phyloP scores from a whole-genome alignment of 2,329 filamentous ascomycete species.

The Zymoseptoria ardabiliae region DNA sequence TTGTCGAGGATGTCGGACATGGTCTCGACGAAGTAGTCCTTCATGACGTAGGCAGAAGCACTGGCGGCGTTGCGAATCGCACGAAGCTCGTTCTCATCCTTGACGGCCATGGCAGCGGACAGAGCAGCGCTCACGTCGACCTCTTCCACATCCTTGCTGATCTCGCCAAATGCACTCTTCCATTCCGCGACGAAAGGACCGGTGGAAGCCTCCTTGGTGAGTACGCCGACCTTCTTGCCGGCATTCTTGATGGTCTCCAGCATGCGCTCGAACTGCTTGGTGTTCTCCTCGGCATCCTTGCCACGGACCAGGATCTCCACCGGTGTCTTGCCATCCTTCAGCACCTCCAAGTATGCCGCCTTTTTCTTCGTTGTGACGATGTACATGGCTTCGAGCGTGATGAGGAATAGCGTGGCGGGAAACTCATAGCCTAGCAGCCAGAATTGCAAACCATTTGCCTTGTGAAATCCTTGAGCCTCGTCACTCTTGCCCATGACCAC shows the following conservation, averaged over 20 bases:
- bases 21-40: slow-evolving; percentile 93
- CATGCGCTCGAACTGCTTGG: slow-evolving; percentile 80
- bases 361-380: slow-evolving; percentile 96
- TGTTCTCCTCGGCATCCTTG: slow-evolving; percentile 86
- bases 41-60: slow-evolving; percentile 89
- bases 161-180: slow-evolving; percentile 72
- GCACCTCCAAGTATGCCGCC: slow-evolving; percentile 85
- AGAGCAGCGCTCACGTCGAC: slow-evolving; percentile 78
- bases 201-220: slow-evolving; percentile 74
- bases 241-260: slow-evolving; percentile 78
- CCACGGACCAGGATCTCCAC: slow-evolving; percentile 86
- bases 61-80: slow-evolving; percentile 91
- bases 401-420: slow-evolving; percentile 86
- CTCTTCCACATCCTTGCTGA: slow-evolving; percentile 79
- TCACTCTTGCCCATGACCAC: slow-evolving; percentile 94
- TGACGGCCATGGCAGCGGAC: slow-evolving; percentile 81
- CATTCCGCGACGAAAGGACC: slow-evolving; percentile 95
- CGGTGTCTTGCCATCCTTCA: slow-evolving; percentile 82
- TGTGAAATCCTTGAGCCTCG: slow-evolving; percentile 78
- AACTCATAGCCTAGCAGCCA: slow-evolving; percentile 99
- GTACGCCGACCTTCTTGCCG: slow-evolving; percentile 83
- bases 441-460: slow-evolving; percentile 96
- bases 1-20: slow-evolving; percentile 95
- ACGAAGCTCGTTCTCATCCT: slow-evolving; percentile 89
- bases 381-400: slow-evolving; percentile 81